Evolutionary conservation across 108 stramenopile species (phyloP).

Genomic region (Skeletonema tropicum): DNA sequence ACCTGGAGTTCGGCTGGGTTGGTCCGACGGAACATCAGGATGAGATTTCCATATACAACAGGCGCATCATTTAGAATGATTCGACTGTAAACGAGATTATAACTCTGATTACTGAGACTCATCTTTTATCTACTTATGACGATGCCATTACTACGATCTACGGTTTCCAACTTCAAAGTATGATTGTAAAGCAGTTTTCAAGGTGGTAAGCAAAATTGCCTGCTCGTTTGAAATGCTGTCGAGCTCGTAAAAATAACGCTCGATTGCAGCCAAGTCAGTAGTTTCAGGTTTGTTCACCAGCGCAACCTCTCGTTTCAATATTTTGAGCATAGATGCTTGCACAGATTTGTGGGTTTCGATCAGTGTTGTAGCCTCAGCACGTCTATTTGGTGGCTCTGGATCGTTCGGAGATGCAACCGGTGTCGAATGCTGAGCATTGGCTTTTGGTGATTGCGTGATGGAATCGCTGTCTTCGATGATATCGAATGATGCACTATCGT

Average conservation of each 20-base stretch:
- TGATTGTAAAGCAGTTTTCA: conserved; percentile 6
- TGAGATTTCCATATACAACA: no score
- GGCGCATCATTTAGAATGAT: no score
- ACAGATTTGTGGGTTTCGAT: conserved; percentile 1
- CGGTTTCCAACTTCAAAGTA: neutral
- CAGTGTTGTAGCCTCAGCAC: neutral
- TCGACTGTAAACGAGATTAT: no score
- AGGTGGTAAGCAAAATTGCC: neutral
- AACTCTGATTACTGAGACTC: no score
- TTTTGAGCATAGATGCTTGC: neutral
- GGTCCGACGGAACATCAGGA: no score
- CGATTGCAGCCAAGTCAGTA: conserved; percentile 1
- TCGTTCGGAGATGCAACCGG: neutral
- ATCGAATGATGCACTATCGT: neutral
- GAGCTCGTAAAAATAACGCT: neutral
- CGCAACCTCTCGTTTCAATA: conserved; percentile 7
- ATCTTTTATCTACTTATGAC: neutral
- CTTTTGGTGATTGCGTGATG: neutral
- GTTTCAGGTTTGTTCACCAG: conserved; percentile 5
- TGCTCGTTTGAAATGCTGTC: conserved; percentile 1
- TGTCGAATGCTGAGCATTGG: neutral
- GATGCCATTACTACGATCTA: neutral
- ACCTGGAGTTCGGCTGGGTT: neutral
- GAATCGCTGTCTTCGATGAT: conserved; percentile 2
- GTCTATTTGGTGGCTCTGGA: neutral